These are phyloP conservation scores for Lasiodiplodia theobromae DNA, from an alignment of 2,329 filamentous ascomycete species.

Conservation along the genomic window DNA sequence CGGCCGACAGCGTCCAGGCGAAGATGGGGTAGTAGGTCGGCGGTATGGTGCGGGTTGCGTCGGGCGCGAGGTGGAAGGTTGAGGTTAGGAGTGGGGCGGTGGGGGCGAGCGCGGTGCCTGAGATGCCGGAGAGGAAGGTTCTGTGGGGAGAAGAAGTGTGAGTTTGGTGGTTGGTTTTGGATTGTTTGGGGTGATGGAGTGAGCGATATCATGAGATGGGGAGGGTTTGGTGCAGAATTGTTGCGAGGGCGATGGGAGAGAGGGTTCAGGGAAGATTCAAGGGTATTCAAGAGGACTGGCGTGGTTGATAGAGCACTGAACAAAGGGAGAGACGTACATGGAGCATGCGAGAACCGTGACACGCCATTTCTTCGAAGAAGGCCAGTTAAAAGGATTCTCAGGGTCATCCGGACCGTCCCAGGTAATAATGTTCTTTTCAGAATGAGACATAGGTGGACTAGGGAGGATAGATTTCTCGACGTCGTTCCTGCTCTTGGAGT, in stretches of 20 bases:
- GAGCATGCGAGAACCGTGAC: slow-evolving; percentile 42
- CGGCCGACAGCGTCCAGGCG: slow-evolving; percentile 47
- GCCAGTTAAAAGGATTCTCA: slow-evolving; percentile 41
- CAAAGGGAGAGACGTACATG: slow-evolving; percentile 28
- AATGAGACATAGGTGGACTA: slow-evolving; percentile 5
- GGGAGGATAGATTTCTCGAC: not conserved
- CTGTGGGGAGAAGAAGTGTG: not conserved
- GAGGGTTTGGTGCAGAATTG: not conserved
- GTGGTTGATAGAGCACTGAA: not conserved
- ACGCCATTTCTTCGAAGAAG: slow-evolving; percentile 43
- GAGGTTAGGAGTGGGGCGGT: slow-evolving; percentile 38
- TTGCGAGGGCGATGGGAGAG: not conserved
- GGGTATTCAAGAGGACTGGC: not conserved
- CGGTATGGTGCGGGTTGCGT: slow-evolving; percentile 39
- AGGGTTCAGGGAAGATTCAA: not conserved
- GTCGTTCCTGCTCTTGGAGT: not conserved
- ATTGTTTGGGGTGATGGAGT: not conserved
- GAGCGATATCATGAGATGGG: not conserved
- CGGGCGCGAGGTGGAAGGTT: slow-evolving; percentile 32
- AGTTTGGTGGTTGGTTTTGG: not conserved
- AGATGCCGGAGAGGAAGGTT: slow-evolving; percentile 46
- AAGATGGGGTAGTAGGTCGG: slow-evolving; percentile 48
- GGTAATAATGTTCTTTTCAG: not conserved
- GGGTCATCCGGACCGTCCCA: slow-evolving; percentile 19
- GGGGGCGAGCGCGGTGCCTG: slow-evolving; percentile 47